Base-by-base conservation (phyloP, 192 early-diverging fungal species). In the Obelidium mucronatum region DNA sequence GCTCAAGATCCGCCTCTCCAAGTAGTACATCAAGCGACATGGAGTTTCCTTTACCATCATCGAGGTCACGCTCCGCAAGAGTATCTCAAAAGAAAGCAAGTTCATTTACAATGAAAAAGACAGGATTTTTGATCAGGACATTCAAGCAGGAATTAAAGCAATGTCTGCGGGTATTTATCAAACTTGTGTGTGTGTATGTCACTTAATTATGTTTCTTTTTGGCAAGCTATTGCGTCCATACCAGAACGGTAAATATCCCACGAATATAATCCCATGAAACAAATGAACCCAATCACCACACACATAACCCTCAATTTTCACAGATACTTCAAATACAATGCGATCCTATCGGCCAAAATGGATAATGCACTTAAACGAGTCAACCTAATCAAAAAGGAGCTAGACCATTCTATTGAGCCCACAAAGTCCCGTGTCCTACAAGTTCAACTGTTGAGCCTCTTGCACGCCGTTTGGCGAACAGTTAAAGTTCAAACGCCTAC, bases 261-360 rank as follows among this genome's bases (percentile, higher is more conserved):
- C 55, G 13, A 22, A 58, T 24, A 0, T 24, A 0, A 6, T 19
- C 0, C 19, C 44, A 6, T 48, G 11, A 48, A 48, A 48, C 8
- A 48, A 35, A 15, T 59, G 8, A 30, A 39, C 63, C 28, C 51
- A 40, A n/a, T 65, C 35, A 6, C n/a, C 66, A 48, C n/a, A 13
- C 42, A 4, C 66, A 48, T 19, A 40, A 42, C 40, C 40, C 1
- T 68, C 48, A n/a, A n/a, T n/a, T n/a, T 51, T 68, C 26, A 1
- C 40, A 72, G 69, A 42, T 72, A 72, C 36, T 72, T 35, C 69
- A 72, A 72, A 58, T 72, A 72, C 69, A 72, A 72, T 35, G 51
- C 69, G 31, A 59, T 72, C 30, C 69, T 72, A 17, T 72, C 69
- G 15, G 54, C 51, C 28, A 72, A 72, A 36, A 28, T 72, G 8